Percentiles rank a stretch among this genome's conserved stretches.
phyloP scores from a whole-genome alignment of 208 protist genomes.

The Crithidia thermophila region DNA sequence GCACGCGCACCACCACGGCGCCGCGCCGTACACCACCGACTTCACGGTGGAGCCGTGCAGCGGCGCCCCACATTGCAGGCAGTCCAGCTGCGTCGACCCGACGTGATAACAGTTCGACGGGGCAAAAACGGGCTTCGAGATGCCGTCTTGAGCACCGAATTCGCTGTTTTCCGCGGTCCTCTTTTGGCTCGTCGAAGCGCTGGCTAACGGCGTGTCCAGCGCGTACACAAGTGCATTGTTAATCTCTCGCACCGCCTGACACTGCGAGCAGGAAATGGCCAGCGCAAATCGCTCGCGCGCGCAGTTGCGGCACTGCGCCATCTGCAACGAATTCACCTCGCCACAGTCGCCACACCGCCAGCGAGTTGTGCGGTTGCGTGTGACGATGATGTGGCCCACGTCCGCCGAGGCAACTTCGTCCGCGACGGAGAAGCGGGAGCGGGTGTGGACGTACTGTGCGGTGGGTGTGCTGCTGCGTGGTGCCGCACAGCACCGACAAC shows the following conservation, averaged over 20 bases:
- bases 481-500: not conserved
- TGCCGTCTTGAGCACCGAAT: too few species aligned
- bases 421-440: slow-evolving; percentile 32
- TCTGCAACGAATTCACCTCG: slow-evolving; percentile 74
- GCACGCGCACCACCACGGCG: slow-evolving; percentile 72
- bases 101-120: slow-evolving; percentile 52
- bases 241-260: slow-evolving; percentile 29
- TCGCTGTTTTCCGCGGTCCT: not conserved
- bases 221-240: slow-evolving; percentile 56
- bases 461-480: too few species aligned
- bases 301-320: slow-evolving; percentile 55
- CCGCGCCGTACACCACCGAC: not conserved
- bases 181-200: not conserved
- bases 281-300: slow-evolving; percentile 53
- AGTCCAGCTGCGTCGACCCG: slow-evolving; percentile 39
- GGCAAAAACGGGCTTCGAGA: slow-evolving; percentile 29
- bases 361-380: slow-evolving; percentile 53
- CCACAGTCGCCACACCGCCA: slow-evolving; percentile 68
- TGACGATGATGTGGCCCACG: slow-evolving; percentile 57
- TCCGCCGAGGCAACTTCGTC: slow-evolving; percentile 43
- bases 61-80: slow-evolving; percentile 37
- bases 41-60: slow-evolving; percentile 57
- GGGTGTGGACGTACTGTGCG: too few species aligned
- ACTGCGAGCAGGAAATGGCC: slow-evolving; percentile 46
- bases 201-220: not conserved